phyloP scores from a whole-genome alignment of 2,329 filamentous ascomycete genomes.

The Penicillium sp. region DNA sequence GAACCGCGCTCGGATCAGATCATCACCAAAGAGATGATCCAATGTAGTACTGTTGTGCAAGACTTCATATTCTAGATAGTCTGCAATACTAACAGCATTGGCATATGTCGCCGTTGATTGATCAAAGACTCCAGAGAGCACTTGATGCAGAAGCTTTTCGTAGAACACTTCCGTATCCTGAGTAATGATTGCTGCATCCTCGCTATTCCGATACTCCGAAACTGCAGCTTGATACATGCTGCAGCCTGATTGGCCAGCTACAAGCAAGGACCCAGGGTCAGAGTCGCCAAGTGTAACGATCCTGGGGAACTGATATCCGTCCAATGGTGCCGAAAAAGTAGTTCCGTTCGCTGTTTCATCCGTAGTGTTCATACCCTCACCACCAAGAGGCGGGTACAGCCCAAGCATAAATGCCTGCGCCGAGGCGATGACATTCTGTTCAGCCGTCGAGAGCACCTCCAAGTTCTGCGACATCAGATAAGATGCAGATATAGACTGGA shows the following conservation, averaged over 20 bases:
- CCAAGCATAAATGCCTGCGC: slow-evolving; percentile 64
- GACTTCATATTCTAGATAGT: slow-evolving; percentile 57
- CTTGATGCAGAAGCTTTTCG: slow-evolving; percentile 41
- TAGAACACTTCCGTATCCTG: slow-evolving; percentile 48
- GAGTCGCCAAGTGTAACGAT: slow-evolving; percentile 46
- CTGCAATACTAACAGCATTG: slow-evolving; percentile 56
- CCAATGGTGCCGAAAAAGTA: slow-evolving; percentile 49
- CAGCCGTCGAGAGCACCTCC: slow-evolving; percentile 48
- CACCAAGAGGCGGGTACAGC: slow-evolving; percentile 55
- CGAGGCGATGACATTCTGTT: slow-evolving; percentile 52
- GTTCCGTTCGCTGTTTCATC: slow-evolving; percentile 51
- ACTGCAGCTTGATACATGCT: slow-evolving; percentile 14
- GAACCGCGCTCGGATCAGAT: slow-evolving; percentile 40
- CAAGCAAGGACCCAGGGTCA: slow-evolving; percentile 54
- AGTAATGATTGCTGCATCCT: slow-evolving; percentile 43
- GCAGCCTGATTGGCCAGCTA: slow-evolving; percentile 49
- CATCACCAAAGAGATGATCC: slow-evolving; percentile 28
- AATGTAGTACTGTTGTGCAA: slow-evolving; percentile 52
- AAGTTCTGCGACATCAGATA: slow-evolving; percentile 50
- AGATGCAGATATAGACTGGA: slow-evolving; percentile 49
- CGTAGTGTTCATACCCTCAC: slow-evolving; percentile 33
- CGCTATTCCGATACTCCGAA: slow-evolving; percentile 43
- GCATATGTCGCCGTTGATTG: slow-evolving; percentile 47
- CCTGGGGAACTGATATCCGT: slow-evolving; percentile 59
- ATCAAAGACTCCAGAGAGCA: slow-evolving; percentile 46